Evolutionary conservation across 305 asterid genomes (phyloP), one percentile per base, ranked within the genome.

Genomic region (Ajuga reptans): DNA sequence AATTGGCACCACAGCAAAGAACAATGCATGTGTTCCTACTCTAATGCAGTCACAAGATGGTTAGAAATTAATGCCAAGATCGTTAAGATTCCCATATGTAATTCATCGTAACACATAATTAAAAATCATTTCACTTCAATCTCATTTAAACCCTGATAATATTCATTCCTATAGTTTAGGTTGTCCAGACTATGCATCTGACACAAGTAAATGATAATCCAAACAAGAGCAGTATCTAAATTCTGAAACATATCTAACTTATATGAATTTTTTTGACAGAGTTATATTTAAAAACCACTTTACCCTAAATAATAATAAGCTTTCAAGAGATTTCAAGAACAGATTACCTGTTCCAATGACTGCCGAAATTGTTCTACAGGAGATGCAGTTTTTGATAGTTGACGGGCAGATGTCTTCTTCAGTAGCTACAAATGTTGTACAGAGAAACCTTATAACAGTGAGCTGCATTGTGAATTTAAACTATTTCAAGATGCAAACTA

Each of bases 371-470:
- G 91, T 74, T 89, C 91, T 8, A 84, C 77, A 16, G 89, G 91
- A 45, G 93, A 80, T 64, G 90, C 87, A 62, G 76, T 60, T 81
- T 81, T 83, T 41, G 88, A 84, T 59, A 74, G 80, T 74, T 87
- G 91, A 66, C 68, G 82, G 11, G 85, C 84, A 69, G 86, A 87
- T 58, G 84, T 75, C 89, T 83, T 89, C 89, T 84, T 87, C 86
- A 89, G 59, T 73, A 89, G 89, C 96, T 89, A 86, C 96, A 87
- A 81, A 84, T 80, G 81, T 74, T 82, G 85, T 69, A 84, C 84
- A 87, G 59, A 83, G 77, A 85, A 86, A 85, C 85, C 84, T 82
- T 89, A 72, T 76, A 82, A 83, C 87, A 77, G 68, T 83, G 57
- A 84, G 84, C 84, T 77, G 95, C 92, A 83, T 77, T 46, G 80